These are phyloP conservation scores for Populus hybrid DNA, from an alignment of 441 rosid species.

Conservation along the genomic window DNA sequence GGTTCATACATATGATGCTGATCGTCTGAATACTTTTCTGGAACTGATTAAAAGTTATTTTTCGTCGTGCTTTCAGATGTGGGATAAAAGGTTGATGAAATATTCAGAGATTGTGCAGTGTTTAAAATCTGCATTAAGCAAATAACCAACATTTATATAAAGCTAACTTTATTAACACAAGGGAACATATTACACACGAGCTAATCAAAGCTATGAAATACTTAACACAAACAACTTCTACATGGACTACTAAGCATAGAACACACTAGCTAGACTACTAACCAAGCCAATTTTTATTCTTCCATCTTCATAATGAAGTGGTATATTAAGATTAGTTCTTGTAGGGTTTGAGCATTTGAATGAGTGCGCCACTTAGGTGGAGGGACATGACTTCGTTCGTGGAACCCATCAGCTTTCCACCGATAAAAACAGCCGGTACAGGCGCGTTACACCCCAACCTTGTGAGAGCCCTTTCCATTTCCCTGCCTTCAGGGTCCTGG, in stretches of 20 bases:
- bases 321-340: constrained; percentile 34
- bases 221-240: constrained; percentile 13
- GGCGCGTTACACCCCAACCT: constrained; percentile 67
- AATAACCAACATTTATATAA: background rate
- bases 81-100: background rate
- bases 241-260: constrained; percentile 9
- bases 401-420: constrained; percentile 74
- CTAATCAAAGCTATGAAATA: constrained; percentile 17
- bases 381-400: constrained; percentile 95
- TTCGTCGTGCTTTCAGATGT: background rate
- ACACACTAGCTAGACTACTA: constrained; percentile 24
- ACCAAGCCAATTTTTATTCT: constrained; percentile 32
- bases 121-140: background rate
- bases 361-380: constrained; percentile 74
- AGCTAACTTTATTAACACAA: constrained; percentile 32
- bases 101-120: background rate
- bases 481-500: constrained; percentile 78
- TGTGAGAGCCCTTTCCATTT: constrained; percentile 74
- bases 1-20: background rate
- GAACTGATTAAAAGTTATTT: background rate
- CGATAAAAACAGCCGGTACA: constrained; percentile 84
- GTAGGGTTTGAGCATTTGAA: constrained; percentile 61
- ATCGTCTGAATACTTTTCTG: too few species aligned
- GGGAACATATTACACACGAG: constrained; percentile 31
- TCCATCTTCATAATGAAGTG: constrained; percentile 7